Evolutionary conservation across 2,329 filamentous ascomycete genomes (phyloP).

Genomic region (Chaetomium strumarium): DNA sequence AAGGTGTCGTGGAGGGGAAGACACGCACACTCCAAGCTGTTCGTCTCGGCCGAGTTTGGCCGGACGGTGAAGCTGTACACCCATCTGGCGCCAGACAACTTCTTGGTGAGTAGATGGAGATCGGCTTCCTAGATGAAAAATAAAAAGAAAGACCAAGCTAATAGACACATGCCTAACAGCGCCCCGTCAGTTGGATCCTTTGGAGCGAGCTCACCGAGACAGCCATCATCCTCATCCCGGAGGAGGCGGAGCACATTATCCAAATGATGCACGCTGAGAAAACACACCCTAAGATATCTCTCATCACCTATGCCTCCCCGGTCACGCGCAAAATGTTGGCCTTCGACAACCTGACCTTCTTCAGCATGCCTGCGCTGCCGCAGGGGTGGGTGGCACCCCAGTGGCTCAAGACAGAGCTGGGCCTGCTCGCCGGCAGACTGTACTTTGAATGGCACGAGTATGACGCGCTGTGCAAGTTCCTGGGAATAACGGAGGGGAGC

Average conservation of each 20-base stretch:
- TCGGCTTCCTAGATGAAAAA: no score
- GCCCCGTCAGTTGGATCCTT: constrained; percentile 56
- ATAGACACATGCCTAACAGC: constrained; percentile 25
- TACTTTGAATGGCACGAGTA: constrained; percentile 52
- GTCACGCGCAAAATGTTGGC: constrained; percentile 54
- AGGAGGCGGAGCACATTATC: constrained; percentile 56
- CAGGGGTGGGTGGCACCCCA: constrained; percentile 36
- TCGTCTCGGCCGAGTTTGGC: constrained; percentile 42
- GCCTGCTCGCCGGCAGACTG: constrained; percentile 54
- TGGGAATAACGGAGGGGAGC: constrained; percentile 26
- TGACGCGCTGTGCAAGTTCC: constrained; percentile 27
- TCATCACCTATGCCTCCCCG: constrained; percentile 55
- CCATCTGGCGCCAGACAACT: constrained; percentile 30
- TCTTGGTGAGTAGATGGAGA: constrained; percentile 26
- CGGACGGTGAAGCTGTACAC: constrained; percentile 36
- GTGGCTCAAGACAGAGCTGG: constrained; percentile 54
- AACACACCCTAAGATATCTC: constrained; percentile 39
- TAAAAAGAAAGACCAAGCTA: no score
- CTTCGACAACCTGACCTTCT: constrained; percentile 51
- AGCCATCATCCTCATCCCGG: constrained; percentile 54
- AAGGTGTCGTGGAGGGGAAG: constrained; percentile 19
- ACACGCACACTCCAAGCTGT: constrained; percentile 26
- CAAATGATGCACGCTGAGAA: constrained; percentile 32
- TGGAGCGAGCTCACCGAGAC: constrained; percentile 43
- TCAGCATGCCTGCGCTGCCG: constrained; percentile 44